Percentiles rank a stretch among this genome's conserved stretches.
Evolutionary conservation across 805 yeast genomes (phyloP).

Genomic region (Lachancea waltii): DNA sequence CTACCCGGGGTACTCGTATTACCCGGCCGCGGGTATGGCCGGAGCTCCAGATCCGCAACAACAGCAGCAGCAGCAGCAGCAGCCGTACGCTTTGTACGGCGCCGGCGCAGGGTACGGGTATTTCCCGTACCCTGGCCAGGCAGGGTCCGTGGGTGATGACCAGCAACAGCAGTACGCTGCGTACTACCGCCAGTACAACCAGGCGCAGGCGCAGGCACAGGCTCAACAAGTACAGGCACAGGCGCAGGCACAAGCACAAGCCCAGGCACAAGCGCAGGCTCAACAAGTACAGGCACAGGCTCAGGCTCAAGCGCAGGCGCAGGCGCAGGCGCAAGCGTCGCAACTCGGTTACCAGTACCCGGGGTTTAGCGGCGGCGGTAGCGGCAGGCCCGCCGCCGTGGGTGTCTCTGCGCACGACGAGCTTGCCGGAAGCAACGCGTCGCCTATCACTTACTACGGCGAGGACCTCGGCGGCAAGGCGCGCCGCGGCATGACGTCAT

Average conservation of each 20-base stretch:
- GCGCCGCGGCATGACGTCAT: conserved; percentile 1
- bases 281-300: conserved; percentile 7
- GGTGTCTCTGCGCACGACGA: background rate
- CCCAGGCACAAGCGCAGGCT: conserved; percentile 6
- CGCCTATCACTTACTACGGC: conserved; percentile 5
- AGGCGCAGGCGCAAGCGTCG: conserved; percentile 8
- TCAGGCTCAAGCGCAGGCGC: conserved; percentile 5
- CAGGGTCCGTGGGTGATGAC: background rate
- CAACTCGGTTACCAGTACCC: conserved; percentile 16
- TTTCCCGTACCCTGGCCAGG: conserved; percentile 3
- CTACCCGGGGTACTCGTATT: conserved; percentile 6
- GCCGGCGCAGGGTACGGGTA: conserved; percentile 1
- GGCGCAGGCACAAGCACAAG: conserved; percentile 5
- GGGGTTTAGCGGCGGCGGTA: conserved; percentile 12
- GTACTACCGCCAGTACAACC: conserved; percentile 7
- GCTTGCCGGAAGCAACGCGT: conserved; percentile 1
- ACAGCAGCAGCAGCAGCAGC: conserved; percentile 13
- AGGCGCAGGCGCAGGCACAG: conserved; percentile 9
- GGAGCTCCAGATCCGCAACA: conserved; percentile 9
- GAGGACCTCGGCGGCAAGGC: conserved; percentile 1
- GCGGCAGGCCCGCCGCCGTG: conserved; percentile 5
- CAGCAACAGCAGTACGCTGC: conserved; percentile 7
- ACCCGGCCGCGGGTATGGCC: conserved; percentile 7
- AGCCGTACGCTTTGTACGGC: conserved; percentile 2
- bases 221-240: conserved; percentile 2